Percentiles rank a stretch among this genome's conserved stretches.
Evolutionary conservation across 2,329 filamentous ascomycete species (phyloP).

Genomic region (Nemania sp.): DNA sequence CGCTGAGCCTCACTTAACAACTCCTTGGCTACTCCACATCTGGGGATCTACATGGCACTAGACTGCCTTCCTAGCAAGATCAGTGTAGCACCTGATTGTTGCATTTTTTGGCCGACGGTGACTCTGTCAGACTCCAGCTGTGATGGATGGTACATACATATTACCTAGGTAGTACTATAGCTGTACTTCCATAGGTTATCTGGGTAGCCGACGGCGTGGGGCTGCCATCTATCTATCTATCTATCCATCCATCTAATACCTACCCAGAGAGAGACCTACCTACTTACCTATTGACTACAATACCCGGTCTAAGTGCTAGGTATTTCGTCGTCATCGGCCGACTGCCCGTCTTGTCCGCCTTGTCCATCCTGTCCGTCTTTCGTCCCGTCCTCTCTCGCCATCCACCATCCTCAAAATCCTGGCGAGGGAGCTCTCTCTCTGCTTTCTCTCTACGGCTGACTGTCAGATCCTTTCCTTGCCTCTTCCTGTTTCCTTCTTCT

Average conservation of each 20-base stretch:
- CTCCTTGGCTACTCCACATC: slow-evolving; percentile 25
- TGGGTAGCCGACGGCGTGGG: slow-evolving; percentile 16
- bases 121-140: not conserved
- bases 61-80: slow-evolving; percentile 7
- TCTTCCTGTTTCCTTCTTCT: not conserved
- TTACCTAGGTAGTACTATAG: too few species aligned
- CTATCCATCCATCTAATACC: too few species aligned
- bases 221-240: slow-evolving; percentile 10
- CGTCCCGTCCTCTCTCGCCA: not conserved
- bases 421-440: not conserved
- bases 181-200: not conserved
- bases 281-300: too few species aligned
- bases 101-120: not conserved
- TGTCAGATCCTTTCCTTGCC: not conserved
- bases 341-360: not conserved
- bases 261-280: too few species aligned
- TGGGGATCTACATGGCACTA: slow-evolving; percentile 13
- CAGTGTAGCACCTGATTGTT: slow-evolving; percentile 12
- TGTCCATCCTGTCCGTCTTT: not conserved
- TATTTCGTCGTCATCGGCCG: slow-evolving; percentile 30
- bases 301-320: not conserved
- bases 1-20: slow-evolving; percentile 31
- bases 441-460: not conserved
- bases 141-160: too few species aligned
- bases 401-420: not conserved